Evolutionary conservation across 805 yeast species (phyloP), one percentile per base, ranked within the genome.

Genomic region (Brettanomyces anomalus): DNA sequence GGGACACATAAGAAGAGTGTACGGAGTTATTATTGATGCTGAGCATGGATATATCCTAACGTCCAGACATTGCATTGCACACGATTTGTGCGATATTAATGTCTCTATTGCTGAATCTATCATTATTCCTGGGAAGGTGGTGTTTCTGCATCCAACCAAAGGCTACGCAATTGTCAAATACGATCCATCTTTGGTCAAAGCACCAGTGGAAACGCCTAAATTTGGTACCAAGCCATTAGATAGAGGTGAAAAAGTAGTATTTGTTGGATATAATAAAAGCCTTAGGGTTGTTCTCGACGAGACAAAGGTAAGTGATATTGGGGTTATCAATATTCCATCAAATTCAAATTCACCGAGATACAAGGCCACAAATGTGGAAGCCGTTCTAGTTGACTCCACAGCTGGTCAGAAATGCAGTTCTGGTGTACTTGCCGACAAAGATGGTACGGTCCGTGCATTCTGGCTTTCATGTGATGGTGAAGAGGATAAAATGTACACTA

Each of bases 381-480:
- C 87, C 24, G 67, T 86, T 19, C 68, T 84, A 11, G 72, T 86
- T 36, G 95, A 89, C 54, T 80, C 85, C 33, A 77, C 76, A 43
- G 61, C 81, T 40, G 76, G 85, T 39, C 76, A 76, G 36, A 86
- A 83, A 48, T 85, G 95, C 62, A 51, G 54, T 8, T 74, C 93
- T 3, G 97, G 96, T 51, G 73, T 87, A 3, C 61, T 89, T 36
- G 81, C 84, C 4, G 88, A 85, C 57, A 61, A 71, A 35, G 84
- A 82, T 54, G 97, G 96, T 11, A 74, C 80, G 0, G 74, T 89
- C 11, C 74, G 90, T 47, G 95, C 93, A 0, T 65, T 89, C 43
- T 89, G 96, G 96, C 61, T 88, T 48, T 74, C 90, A 1, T 87
- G 76, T 58, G 68, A 87, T 41, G 96, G 95, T 15, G 95, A 85